These are phyloP conservation scores for Staphylotrichum tortipilum DNA, from an alignment of 495 filamentous ascomycete species.

Conservation along the genomic window DNA sequence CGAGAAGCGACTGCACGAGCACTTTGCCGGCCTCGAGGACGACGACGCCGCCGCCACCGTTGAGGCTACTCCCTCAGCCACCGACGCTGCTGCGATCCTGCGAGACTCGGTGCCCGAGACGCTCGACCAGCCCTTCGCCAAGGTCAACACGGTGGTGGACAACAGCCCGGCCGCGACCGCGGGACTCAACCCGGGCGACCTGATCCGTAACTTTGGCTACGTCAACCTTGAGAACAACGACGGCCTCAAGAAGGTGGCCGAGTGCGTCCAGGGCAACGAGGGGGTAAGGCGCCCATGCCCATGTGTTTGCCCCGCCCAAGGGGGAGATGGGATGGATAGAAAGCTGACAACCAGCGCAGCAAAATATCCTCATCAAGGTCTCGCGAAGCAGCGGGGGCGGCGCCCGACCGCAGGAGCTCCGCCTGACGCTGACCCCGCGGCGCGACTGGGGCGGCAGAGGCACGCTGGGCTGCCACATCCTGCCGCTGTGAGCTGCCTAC, in stretches of 20 bases:
- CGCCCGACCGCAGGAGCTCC: slow-evolving; percentile 46
- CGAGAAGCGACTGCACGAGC: slow-evolving; percentile 74
- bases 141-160: slow-evolving; percentile 71
- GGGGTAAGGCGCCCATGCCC: slow-evolving; percentile 55
- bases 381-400: slow-evolving; percentile 40
- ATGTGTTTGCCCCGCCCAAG: too few relatives aligned
- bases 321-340: too few relatives aligned
- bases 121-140: slow-evolving; percentile 72
- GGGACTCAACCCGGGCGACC: slow-evolving; percentile 76
- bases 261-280: slow-evolving; percentile 80
- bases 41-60: slow-evolving; percentile 11
- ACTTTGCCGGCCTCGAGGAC: slow-evolving; percentile 51
- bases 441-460: slow-evolving; percentile 84
- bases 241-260: slow-evolving; percentile 70
- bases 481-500: slow-evolving; percentile 54
- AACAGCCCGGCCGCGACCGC: slow-evolving; percentile 77
- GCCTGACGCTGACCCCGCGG: slow-evolving; percentile 62
- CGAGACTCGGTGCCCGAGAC: slow-evolving; percentile 32
- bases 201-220: slow-evolving; percentile 72
- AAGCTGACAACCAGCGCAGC: slow-evolving; percentile 37
- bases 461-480: slow-evolving; percentile 77
- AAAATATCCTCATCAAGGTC: slow-evolving; percentile 62
- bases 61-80: not conserved
- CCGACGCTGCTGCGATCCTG: slow-evolving; percentile 8
- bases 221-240: slow-evolving; percentile 79